Base-by-base conservation (phyloP, 805 yeast genomes). In the Wickerhamiella galacta region DNA sequence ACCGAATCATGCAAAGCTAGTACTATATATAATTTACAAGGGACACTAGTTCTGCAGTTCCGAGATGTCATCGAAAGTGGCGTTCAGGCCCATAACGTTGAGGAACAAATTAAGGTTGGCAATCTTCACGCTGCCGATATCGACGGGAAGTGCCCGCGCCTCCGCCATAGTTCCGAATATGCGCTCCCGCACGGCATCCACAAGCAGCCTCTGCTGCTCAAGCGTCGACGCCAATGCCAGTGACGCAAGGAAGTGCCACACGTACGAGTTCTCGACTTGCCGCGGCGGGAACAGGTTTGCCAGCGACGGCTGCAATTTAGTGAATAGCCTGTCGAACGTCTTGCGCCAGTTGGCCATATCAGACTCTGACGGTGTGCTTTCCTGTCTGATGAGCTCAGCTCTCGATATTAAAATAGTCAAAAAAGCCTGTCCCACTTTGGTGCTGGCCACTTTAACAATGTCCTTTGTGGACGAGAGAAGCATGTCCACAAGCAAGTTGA, bases 161-260 rank as follows among this genome's bases (percentile, higher is more conserved):
- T 73, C 68, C 39, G 63, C 70, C 69, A 83, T 79, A 8, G 81
- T 77, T 20, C 87, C 90, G 48, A 87, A 87, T 39, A 87, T 85
- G 54, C 81, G 85, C 48, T 80, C 90, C 58, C 95, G 72, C 18
- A 82, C 83, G 52, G 82, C 95, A 54, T 83, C 95, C 27, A 87
- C 93, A 46, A 87, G 78, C 39, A 81, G 72, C 60, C 95, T 70
- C 65, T 87, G 95, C 31, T 56, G 57, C 51, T 85, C 95, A 46
- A 76, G 76, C 51, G 78, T 75, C 42, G 95, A 94, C 39, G 94
- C 87, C 41, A 87, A 62, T 0, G 96, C 87, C 39, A 87, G 66
- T 10, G 94, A 77, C 16, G 98, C 98, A 54, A 87, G 68, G 51
- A 87, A 85, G 59, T 87, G 95, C 98, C 98, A 87, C 32, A 82